Evolutionary conservation across 345 rosid species (phyloP), one percentile per base, ranked within the genome.

Genomic region (Streptanthus diversifolius): DNA sequence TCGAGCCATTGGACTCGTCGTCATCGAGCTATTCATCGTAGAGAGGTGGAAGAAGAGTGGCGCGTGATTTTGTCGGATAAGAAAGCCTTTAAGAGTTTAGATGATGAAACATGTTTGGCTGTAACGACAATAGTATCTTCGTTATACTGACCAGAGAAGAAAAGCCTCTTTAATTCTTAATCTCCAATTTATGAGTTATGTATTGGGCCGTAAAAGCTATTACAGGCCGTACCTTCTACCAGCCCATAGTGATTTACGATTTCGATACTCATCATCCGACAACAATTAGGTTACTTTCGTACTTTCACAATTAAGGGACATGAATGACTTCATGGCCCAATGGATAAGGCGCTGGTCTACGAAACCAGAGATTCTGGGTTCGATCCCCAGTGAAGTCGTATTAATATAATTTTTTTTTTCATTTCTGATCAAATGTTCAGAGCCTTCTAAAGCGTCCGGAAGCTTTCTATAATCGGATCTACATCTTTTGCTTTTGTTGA

Each of bases 301-400:
- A n/a, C n/a, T n/a, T n/a, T n/a, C n/a, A n/a, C n/a, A n/a, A n/a
- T n/a, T n/a, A n/a, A n/a, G n/a, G n/a, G n/a, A n/a, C 22, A 45
- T 3, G 12, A 8, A 19, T 18, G 83, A 76, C 80, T 80, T 70
- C 78, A 71, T 80, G 83, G 83, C 83, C 83, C 83, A 80, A 76
- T 80, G 80, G 93, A 93, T 83, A 88, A 89, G 96, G 95, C 90
- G 88, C 97, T 89, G 88, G 96, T 88, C 92, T 80, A 88, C 96
- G 90, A 76, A 89, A 88, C 89, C 89, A 83, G 90, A 89, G 90
- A 85, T 57, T 91, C 90, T 83, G 87, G 91, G 92, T 89, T 87
- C 87, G 89, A 89, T 84, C 83, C 85, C 90, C 93, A 89, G 87
- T 76, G 85, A 83, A 86, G 90, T 86, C 93, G 93, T 2, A 1